phyloP scores from a whole-genome alignment of 768 basidiomycete genomes.

The Dictyophora rubrovolvata region DNA sequence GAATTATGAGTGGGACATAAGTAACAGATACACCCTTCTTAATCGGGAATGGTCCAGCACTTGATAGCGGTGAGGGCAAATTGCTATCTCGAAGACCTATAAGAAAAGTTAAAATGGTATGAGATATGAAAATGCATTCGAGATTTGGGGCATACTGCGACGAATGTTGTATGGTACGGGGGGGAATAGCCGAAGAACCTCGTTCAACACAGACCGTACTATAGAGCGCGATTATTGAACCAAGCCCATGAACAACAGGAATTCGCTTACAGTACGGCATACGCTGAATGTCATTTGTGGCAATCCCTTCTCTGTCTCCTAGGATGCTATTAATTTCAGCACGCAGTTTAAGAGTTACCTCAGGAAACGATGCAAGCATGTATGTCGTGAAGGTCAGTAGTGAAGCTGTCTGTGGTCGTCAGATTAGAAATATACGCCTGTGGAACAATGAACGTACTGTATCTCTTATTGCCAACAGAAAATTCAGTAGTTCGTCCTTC shows the following conservation, averaged over 20 bases:
- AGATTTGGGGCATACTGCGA: slow-evolving; percentile 8
- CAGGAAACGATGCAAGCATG: slow-evolving; percentile 18
- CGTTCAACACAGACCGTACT: slow-evolving; percentile 22
- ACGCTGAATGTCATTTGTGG: slow-evolving; percentile 15
- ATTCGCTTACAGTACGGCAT: slow-evolving; percentile 20
- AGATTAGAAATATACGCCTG: neutral
- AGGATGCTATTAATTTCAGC: slow-evolving; percentile 16
- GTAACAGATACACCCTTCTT: slow-evolving; percentile 16
- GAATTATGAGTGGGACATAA: slow-evolving; percentile 19
- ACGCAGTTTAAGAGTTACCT: slow-evolving; percentile 12
- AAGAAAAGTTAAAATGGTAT: neutral
- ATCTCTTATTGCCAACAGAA: slow-evolving; percentile 28
- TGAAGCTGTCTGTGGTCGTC: slow-evolving; percentile 15
- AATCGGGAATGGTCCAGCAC: slow-evolving; percentile 8
- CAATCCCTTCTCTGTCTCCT: slow-evolving; percentile 12
- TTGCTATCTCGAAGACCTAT: slow-evolving; percentile 11
- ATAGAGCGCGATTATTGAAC: neutral
- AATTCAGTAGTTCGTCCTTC: slow-evolving; percentile 29
- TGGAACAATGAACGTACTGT: slow-evolving; percentile 14
- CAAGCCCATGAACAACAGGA: neutral
- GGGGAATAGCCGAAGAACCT: slow-evolving; percentile 27
- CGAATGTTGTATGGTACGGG: slow-evolving; percentile 27
- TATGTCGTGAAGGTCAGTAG: slow-evolving; percentile 23
- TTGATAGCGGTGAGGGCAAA: slow-evolving; percentile 10
- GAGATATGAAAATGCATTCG: neutral